Base-by-base conservation (phyloP, 2,329 filamentous ascomycete genomes). In the Cercospora zeae-maydis region DNA sequence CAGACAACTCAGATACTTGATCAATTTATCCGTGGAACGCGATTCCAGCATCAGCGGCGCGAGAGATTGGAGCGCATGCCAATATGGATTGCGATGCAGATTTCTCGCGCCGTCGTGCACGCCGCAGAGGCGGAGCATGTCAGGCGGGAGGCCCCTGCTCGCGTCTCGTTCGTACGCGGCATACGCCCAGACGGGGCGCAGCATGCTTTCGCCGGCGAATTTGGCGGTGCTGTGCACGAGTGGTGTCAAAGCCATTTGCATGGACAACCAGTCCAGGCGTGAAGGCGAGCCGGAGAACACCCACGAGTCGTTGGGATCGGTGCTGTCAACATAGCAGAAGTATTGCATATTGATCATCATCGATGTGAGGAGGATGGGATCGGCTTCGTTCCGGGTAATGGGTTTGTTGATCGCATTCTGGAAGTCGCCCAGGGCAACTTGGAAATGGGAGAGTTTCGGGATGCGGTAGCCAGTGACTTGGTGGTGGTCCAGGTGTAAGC, bases 1-100 rank as follows among this genome's bases (percentile, higher is more conserved):
- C n/a, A 58, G 53, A 21, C 62, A 63, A 30, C 59, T 58, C 27
- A 65, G 47, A 37, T 65, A 65, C 42, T 63, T 65, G 36, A 61
- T 58, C 51, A 65, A 42, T n/a, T 56, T 63, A n/a, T 58, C 49
- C 8, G 54, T 61, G 1, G 52, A 47, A 14, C 57, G 37, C 30
- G 58, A 47, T 10, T 63, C 37, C 10, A 61, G 61, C 53, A 65
- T 54, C 16, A 65, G 11, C n/a, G 58, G 58, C 14, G 60, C 61
- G 13, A 65, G 53, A 1, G 63, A 62, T 31, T 65, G 63, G 8
- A 65, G 30, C 10, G 58, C 56, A 33, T 65, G 61, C 31, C 62
- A 62, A 24, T 65, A 65, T 2, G 63, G 61, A 16, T 65, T 65
- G 4, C 52, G 13, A 37, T 65, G 63, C 11, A 60, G 19, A 24